Percentiles rank a stretch among this genome's conserved stretches.
phyloP scores from a whole-genome alignment of 1,284 basidiomycete genomes.

The Waitea zeae region DNA sequence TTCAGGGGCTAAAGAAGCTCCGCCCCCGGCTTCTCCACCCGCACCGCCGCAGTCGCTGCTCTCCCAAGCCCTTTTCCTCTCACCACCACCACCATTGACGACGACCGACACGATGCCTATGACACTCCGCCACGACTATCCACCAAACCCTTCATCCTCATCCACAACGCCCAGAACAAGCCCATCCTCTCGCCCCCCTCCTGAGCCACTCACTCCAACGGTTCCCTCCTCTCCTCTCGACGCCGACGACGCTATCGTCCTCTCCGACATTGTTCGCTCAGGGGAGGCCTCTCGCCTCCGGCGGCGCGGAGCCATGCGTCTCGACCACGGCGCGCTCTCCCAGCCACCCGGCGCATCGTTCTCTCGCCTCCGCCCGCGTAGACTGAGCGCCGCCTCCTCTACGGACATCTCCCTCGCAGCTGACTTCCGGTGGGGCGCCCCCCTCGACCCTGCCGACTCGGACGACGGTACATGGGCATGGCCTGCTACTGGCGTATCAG shows the following conservation, averaged over 20 bases:
- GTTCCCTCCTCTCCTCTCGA: constrained; percentile 17
- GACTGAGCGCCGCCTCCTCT: no score
- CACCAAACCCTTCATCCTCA: no score
- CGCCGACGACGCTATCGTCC: constrained; percentile 45
- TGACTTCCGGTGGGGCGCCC: constrained; percentile 8
- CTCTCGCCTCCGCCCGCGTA: constrained; percentile 6
- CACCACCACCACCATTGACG: no score
- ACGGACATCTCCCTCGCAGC: constrained; percentile 13
- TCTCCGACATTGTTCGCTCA: constrained; percentile 50
- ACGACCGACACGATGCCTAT: no score
- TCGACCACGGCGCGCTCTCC: constrained; percentile 23
- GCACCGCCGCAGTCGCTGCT: no score
- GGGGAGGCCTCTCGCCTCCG: constrained; percentile 55
- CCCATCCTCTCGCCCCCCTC: no score
- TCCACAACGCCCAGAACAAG: no score
- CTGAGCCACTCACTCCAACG: no score
- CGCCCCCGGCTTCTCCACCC: no score
- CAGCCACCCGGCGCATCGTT: constrained; percentile 1
- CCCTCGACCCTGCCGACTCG: constrained; percentile 6
- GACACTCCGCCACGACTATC: no score
- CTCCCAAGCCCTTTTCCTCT: no score
- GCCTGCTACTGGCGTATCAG: constrained; percentile 4
- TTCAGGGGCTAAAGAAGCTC: no score
- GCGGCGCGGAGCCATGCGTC: constrained; percentile 50
- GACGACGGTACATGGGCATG: not conserved